Base-by-base conservation (phyloP, 805 yeast genomes). In the Yamadazyma laniorum region DNA sequence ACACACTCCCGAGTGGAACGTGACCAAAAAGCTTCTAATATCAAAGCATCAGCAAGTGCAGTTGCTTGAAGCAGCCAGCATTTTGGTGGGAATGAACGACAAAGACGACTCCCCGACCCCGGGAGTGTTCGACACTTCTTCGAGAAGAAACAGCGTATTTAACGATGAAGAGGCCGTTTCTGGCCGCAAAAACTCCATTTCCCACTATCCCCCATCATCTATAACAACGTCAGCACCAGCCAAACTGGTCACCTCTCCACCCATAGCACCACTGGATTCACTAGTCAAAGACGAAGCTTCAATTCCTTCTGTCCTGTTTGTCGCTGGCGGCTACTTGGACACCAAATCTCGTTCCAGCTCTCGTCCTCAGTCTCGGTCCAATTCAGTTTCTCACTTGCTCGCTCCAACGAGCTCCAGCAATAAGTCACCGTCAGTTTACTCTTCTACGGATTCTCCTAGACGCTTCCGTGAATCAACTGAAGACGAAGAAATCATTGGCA, bases 1-100 rank as follows among this genome's bases (percentile, higher is more conserved):
- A 55, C 96, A 87, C 58, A 87, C 96, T 0, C 95, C 95, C 0
- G 95, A 88, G 56, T 87, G 96, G 96, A 85, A 80, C 52, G 82
- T 82, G 57, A 88, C 95, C 3, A 82, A 85, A 49, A 85, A 84
- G 56, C 66, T 87, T 37, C 67, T 83, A 25, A 85, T 88, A 25
- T 81, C 87, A n/a, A 85, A 85, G 59, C 95, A 85, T 61, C 95
- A 85, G 59, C 95, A 85, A 57, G 95, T 86, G 12, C 95, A 85
- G 61, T 67, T 85, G 26, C 67, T 85, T 35, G 95, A 81, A 53
- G 87, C 86, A 21, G 88, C 87, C 4, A 77, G 85, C 35, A 85
- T 85, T 32, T 67, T 85, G 34, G 88, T 86, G 32, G 81, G 85
- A 14, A 80, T 85, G 87, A 44, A 43, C 32, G 42, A 39, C 12